Conservation (phyloP, 176 grass and related monocot species). For the Dactylis glomerata region DNA sequence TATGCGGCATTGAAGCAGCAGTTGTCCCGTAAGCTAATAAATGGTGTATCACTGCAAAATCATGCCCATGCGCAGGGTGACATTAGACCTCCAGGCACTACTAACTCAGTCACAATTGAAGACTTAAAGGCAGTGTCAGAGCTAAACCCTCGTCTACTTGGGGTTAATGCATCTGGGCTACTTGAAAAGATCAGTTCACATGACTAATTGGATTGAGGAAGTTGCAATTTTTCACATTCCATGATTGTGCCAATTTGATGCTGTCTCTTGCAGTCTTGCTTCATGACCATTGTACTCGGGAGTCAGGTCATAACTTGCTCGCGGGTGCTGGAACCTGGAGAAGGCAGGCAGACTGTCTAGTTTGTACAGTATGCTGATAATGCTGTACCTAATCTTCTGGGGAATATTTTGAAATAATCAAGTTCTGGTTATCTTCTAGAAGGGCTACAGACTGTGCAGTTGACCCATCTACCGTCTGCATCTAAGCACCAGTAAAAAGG, state of each 20-base stretch:
- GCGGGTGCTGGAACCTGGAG: conserved; percentile 13
- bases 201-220: conserved; percentile 30
- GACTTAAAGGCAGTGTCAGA: conserved; percentile 40
- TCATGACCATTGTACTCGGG: conserved; percentile 26
- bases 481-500: conserved; percentile 15
- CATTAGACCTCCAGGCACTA: conserved; percentile 23
- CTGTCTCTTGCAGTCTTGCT: not conserved
- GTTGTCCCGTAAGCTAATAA: conserved; percentile 37
- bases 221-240: conserved; percentile 19
- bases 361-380: conserved; percentile 33
- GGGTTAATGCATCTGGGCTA: conserved; percentile 38
- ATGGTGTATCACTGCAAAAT: conserved; percentile 41
- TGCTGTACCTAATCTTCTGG: conserved; percentile 13
- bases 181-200: conserved; percentile 57
- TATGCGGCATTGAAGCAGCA: conserved; percentile 42
- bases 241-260: conserved; percentile 25
- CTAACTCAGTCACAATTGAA: conserved; percentile 41
- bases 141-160: conserved; percentile 41
- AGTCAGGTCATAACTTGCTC: conserved; percentile 23
- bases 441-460: conserved; percentile 12
- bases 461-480: conserved; percentile 20
- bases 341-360: conserved; percentile 22
- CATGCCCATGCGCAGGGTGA: conserved; percentile 31
- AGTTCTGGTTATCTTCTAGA: conserved; percentile 25
- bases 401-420: conserved; percentile 26